Evolutionary conservation across 2,329 filamentous ascomycete genomes (phyloP).

Genomic region (Phoma herbarum): DNA sequence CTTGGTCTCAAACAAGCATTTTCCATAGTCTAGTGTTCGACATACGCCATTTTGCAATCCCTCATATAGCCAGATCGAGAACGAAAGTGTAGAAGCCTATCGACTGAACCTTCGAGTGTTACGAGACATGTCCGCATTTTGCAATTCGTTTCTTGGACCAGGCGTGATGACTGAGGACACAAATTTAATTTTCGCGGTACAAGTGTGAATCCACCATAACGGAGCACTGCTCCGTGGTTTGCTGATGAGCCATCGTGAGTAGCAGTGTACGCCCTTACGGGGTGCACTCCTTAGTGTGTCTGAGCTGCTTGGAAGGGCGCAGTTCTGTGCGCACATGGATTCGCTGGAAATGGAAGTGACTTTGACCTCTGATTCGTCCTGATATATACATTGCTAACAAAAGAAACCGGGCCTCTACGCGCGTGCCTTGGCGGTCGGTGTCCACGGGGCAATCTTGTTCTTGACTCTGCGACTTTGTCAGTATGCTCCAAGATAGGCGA

Average conservation of each 20-base stretch:
- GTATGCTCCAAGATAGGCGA: neutral
- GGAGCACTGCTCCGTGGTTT: neutral
- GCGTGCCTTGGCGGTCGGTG: conserved; percentile 57
- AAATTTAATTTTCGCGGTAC: neutral
- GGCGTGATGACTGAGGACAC: no score
- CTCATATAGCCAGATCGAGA: neutral
- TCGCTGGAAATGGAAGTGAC: neutral
- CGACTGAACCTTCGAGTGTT: neutral
- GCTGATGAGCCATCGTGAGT: neutral
- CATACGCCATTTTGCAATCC: neutral
- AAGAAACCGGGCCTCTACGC: conserved; percentile 33
- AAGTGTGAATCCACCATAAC: neutral
- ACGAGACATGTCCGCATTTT: neutral
- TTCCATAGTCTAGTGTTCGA: neutral
- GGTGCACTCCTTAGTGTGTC: neutral
- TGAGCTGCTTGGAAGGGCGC: neutral
- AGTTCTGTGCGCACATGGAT: neutral
- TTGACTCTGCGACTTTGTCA: conserved; percentile 52
- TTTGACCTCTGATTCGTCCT: conserved; percentile 16
- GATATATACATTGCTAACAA: conserved; percentile 39
- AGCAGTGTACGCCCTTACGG: neutral
- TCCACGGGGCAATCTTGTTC: conserved; percentile 60
- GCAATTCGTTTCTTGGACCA: neutral
- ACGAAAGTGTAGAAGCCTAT: neutral
- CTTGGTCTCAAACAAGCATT: no score